Percentiles rank a stretch among this genome's conserved stretches.
phyloP scores from a whole-genome alignment of 164 flowering plant species.

The Sedum album region DNA sequence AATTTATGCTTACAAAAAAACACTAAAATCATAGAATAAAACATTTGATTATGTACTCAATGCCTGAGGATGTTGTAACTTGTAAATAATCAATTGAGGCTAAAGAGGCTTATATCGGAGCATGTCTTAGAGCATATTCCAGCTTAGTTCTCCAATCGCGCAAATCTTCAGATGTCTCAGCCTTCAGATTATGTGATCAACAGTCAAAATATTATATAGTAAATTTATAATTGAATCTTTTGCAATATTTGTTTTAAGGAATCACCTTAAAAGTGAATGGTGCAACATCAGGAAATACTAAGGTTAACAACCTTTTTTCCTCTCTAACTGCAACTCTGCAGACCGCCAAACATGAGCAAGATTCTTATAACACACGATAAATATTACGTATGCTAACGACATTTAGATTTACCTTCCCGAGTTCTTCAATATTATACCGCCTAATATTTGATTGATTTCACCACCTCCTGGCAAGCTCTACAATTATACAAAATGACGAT shows the following conservation, averaged over 20 bases:
- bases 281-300: slow-evolving; percentile 92
- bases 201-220: slow-evolving; percentile 1
- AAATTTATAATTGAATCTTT: not conserved
- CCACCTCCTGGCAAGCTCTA: not conserved
- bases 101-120: not conserved
- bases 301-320: slow-evolving; percentile 86
- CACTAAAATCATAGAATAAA: no score
- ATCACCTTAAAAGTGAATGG: slow-evolving; percentile 94
- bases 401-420: not conserved
- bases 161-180: slow-evolving; percentile 30
- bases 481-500: not conserved
- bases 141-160: not conserved
- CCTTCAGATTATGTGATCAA: slow-evolving; percentile 31
- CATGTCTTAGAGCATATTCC: not conserved
- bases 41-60: no score
- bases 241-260: slow-evolving; percentile 7
- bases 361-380: not conserved
- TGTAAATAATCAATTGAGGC: no score
- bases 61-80: no score
- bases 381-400: not conserved
- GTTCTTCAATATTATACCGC: not conserved
- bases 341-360: not conserved
- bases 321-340: slow-evolving; percentile 94
- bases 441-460: not conserved
- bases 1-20: no score